Evolutionary conservation across 139 green algal genomes (phyloP), one percentile per base, ranked within the genome.

Genomic region (Chlorella sp.): DNA sequence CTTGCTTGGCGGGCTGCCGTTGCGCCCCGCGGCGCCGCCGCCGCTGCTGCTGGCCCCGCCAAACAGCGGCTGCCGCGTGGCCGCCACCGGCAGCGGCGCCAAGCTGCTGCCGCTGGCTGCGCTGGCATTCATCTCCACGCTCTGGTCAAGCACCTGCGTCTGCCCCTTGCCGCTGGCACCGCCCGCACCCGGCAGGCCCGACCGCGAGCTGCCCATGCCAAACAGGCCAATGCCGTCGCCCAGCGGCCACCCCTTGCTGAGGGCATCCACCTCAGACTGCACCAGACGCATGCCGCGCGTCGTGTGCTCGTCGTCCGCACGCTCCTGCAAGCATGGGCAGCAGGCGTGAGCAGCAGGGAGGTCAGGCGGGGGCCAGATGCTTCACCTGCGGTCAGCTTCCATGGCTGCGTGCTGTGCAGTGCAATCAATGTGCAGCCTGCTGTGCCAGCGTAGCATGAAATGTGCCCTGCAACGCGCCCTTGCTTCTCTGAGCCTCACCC

Each of bases 221-320:
- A 92, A 91, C 4, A 93, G 66, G 34, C 68, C 90, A 2, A 89
- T 91, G 60, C 90, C 87, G n/a, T 93, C 91, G 11, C 93, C 93
- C 39, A 95, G 68, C 2, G 68, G 81, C 68, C 92, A 77, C 24
- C 93, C 93, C 24, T 84, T 83, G 32, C 66, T 80, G 57, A 91
- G 32, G 7, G 89, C 91, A 30, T 94, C 91, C 9, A 81, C 34
- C 83, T 95, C 93, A 48, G 83, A 82, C 81, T 85, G 83, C 80
- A 96, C 73, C 39, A 94, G 86, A 40, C 79, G 42, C 37, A 91
- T 86, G 32, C 93, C 93, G 39, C 86, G 83, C 42, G 94, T 91
- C 0, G 92, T 96, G 90, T 96, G 95, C 64, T 93, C 92, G 85
- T 97, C 95, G 68, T 97, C 95, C 15, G 95, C 92, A 39, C 94